phyloP scores from a whole-genome alignment of 345 rosid species.

The Citropsis articulata region DNA sequence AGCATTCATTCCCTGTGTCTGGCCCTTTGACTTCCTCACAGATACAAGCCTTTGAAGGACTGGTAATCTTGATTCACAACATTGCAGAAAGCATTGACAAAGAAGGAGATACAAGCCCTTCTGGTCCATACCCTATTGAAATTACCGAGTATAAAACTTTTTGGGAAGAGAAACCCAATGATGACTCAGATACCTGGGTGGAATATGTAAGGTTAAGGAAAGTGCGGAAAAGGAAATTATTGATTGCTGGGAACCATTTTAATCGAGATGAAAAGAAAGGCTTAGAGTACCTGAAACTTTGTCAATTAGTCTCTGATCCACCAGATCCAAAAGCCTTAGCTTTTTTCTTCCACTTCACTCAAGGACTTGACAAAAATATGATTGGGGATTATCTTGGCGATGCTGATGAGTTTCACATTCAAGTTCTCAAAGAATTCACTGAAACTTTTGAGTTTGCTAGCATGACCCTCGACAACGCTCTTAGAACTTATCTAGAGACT shows the following conservation, averaged over 20 bases:
- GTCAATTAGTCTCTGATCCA: conserved; percentile 59
- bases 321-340: conserved; percentile 65
- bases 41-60: conserved; percentile 92
- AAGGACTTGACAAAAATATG: conserved; percentile 63
- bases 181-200: conserved; percentile 62
- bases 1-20: conserved; percentile 70
- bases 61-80: conserved; percentile 70
- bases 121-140: conserved; percentile 53
- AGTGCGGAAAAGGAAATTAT: conserved; percentile 69
- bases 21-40: conserved; percentile 61
- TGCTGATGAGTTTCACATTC: conserved; percentile 72
- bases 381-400: conserved; percentile 92
- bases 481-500: conserved; percentile 71
- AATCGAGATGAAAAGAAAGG: conserved; percentile 84
- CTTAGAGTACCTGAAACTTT: conserved; percentile 66
- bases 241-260: conserved; percentile 72
- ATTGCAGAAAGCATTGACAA: conserved; percentile 69
- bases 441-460: conserved; percentile 68
- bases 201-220: conserved; percentile 59
- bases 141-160: conserved; percentile 63
- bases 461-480: conserved; percentile 79
- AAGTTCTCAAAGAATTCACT: conserved; percentile 74
- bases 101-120: conserved; percentile 41
- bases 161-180: conserved; percentile 66
- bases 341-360: conserved; percentile 67